A percentile compares a stretch with the other conserved stretches of the same genome.
phyloP scores from a whole-genome alignment of 2,329 filamentous ascomycete species.

The Penicillium concentricum region DNA sequence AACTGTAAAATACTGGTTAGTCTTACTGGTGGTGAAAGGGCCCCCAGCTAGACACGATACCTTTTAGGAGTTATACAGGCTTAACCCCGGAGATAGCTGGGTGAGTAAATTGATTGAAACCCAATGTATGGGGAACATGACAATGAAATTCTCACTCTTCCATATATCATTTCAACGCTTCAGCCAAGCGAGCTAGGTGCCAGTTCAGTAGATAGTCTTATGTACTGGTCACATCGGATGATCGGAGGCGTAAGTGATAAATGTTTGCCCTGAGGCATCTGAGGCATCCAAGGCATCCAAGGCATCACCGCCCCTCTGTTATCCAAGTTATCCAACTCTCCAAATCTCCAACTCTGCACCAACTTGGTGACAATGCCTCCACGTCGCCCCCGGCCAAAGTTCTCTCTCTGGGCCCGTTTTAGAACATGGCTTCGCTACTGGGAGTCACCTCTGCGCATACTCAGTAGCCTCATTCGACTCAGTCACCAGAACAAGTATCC shows the following conservation, averaged over 20 bases:
- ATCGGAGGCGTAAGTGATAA: background rate
- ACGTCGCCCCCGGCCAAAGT: background rate
- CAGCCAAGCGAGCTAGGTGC: background rate
- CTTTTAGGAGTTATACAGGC: background rate
- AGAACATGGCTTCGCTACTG: background rate
- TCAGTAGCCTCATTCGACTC: constrained; percentile 22
- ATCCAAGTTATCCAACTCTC: background rate
- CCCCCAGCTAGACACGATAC: background rate
- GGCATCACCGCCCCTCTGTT: background rate
- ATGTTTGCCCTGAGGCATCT: background rate
- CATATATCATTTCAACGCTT: background rate
- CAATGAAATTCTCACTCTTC: background rate
- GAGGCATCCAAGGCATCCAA: background rate
- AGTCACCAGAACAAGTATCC: constrained; percentile 18
- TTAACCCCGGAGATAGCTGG: background rate
- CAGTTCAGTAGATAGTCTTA: background rate
- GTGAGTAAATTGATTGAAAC: background rate
- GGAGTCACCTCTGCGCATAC: constrained; percentile 19
- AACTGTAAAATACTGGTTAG: too few species aligned
- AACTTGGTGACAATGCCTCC: background rate
- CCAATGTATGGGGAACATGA: background rate
- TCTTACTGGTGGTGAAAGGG: background rate
- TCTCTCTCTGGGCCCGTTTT: background rate
- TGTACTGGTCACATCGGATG: too few species aligned
- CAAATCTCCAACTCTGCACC: background rate